These are phyloP conservation scores for Tricholoma flavovirens DNA, from an alignment of 768 basidiomycete species.

Conservation along the genomic window DNA sequence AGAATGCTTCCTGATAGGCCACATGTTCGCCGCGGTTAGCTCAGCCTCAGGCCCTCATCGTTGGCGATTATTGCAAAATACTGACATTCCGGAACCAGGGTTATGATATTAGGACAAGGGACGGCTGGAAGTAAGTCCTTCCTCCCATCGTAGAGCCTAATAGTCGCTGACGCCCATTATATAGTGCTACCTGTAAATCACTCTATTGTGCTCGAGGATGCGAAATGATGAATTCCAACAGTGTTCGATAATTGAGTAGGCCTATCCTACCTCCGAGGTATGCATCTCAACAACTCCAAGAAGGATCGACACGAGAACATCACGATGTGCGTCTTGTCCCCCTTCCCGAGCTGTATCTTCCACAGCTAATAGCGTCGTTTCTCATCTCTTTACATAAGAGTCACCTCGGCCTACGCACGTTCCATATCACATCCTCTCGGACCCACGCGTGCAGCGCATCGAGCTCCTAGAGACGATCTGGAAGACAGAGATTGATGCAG, in stretches of 20 bases:
- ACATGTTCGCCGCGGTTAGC: conserved; percentile 70
- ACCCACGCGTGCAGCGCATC: conserved; percentile 41
- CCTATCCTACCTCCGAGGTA: conserved; percentile 30
- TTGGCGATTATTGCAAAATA: neutral
- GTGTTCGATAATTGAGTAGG: conserved; percentile 76
- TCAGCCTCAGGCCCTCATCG: neutral
- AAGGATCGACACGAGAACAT: conserved; percentile 17
- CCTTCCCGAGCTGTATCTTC: no score
- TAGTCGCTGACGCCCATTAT: neutral
- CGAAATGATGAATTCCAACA: conserved; percentile 18
- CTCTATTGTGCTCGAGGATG: neutral
- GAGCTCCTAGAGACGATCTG: conserved; percentile 59
- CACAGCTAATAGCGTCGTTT: neutral
- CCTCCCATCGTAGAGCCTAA: neutral
- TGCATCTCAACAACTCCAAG: conserved; percentile 76
- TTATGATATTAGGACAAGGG: no score
- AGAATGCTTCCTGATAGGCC: conserved; percentile 18
- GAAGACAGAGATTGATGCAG: conserved; percentile 29
- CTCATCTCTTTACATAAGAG: conserved; percentile 39
- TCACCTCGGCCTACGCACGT: conserved; percentile 55
- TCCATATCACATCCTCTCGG: conserved; percentile 62
- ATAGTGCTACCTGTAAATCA: conserved; percentile 21
- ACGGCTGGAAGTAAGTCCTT: conserved; percentile 55
- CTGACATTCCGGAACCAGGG: conserved; percentile 12
- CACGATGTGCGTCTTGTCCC: conserved; percentile 9